Conservation (phyloP, 345 rosid genomes). For the Lagerstroemia speciosa region DNA sequence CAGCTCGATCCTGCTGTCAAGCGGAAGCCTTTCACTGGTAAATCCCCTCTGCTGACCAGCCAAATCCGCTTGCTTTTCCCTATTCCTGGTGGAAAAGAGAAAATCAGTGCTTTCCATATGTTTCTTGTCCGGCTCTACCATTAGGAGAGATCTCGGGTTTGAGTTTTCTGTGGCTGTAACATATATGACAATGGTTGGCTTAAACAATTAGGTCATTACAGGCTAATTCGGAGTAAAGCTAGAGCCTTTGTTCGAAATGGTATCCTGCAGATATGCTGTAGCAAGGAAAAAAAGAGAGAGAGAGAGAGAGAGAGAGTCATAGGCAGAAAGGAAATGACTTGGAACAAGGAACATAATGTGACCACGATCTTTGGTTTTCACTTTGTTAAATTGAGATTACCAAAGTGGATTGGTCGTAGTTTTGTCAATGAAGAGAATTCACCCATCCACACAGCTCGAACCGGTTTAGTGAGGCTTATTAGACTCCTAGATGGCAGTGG, state of each 20-base stretch:
- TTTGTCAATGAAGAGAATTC: no score
- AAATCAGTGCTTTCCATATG: not conserved
- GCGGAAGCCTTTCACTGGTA: slow-evolving; percentile 71
- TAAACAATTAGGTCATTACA: not conserved
- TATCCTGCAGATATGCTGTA: not conserved
- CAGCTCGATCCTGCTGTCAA: slow-evolving; percentile 73
- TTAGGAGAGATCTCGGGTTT: not conserved
- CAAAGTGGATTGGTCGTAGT: no score
- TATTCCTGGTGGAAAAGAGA: not conserved
- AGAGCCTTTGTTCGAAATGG: not conserved
- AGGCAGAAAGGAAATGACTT: no score
- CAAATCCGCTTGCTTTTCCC: not conserved
- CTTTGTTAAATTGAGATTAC: no score
- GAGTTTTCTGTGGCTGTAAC: not conserved
- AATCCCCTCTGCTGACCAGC: not conserved
- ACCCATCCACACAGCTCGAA: no score
- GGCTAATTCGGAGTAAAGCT: not conserved
- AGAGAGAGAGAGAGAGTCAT: no score
- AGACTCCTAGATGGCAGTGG: no score
- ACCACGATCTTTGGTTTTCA: no score
- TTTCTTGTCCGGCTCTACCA: not conserved
- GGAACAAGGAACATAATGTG: no score
- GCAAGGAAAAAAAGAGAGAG: no score
- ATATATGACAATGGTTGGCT: not conserved
- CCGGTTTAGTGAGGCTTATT: no score